Evolutionary conservation across 2,329 filamentous ascomycete genomes (phyloP).

Genomic region (Neofusicoccum parvum): DNA sequence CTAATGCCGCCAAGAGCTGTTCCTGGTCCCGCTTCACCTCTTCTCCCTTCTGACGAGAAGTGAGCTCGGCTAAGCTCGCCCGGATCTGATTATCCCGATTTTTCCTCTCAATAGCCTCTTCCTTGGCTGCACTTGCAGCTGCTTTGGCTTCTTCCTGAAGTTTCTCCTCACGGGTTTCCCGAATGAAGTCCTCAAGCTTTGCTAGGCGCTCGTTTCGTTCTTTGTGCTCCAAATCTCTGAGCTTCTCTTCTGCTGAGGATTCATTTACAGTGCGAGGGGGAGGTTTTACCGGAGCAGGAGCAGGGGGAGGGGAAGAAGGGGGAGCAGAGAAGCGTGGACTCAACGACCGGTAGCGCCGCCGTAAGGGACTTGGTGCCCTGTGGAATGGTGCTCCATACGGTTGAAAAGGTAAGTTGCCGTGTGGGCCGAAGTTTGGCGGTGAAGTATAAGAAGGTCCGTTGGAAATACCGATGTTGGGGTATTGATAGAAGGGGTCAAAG

Average conservation of each 20-base stretch:
- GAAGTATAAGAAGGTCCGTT: neutral
- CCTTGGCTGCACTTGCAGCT: neutral
- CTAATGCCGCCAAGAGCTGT: neutral
- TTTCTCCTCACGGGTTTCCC: neutral
- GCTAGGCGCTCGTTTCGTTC: neutral
- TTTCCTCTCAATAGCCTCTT: neutral
- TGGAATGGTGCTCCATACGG: neutral
- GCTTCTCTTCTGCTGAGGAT: neutral
- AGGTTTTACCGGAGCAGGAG: too few species aligned
- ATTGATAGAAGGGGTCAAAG: neutral
- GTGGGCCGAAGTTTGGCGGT: neutral
- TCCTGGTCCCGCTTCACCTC: neutral
- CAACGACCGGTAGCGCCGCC: neutral
- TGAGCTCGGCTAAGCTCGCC: neutral
- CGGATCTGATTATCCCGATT: neutral
- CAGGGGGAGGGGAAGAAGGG: neutral
- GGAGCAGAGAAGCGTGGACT: neutral
- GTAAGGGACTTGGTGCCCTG: neutral
- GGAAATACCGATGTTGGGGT: neutral
- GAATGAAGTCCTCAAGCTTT: neutral
- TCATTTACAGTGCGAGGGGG: neutral
- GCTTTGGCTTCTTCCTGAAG: neutral
- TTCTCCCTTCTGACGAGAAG: neutral
- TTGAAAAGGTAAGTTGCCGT: neutral
- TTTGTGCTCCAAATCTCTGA: neutral